phyloP scores from a whole-genome alignment of 495 filamentous ascomycete species.

The Neurospora sp. region DNA sequence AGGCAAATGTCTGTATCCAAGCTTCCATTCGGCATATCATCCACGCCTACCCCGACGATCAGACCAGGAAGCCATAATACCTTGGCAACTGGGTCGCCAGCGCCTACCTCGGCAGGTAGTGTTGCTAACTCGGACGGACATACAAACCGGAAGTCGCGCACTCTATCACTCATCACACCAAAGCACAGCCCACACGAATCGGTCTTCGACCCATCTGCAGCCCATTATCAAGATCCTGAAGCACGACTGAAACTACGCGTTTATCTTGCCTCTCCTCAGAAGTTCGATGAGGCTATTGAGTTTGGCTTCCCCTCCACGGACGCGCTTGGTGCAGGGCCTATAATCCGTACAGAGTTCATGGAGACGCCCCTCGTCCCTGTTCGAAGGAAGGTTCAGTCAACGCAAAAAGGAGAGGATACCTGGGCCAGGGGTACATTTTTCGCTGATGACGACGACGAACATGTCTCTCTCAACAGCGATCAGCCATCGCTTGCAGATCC shows the following conservation, averaged over 20 bases:
- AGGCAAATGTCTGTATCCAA: conserved; percentile 44
- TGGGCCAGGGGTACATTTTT: conserved; percentile 38
- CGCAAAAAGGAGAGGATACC: conserved; percentile 21
- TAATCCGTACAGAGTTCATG: neutral
- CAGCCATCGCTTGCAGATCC: conserved; percentile 40
- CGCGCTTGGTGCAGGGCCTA: conserved; percentile 17
- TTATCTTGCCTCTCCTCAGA: conserved; percentile 85
- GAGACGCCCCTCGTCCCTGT: conserved; percentile 7
- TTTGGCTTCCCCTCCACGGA: conserved; percentile 76
- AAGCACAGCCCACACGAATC: conserved; percentile 38
- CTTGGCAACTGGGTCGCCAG: conserved; percentile 11
- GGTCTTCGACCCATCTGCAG: conserved; percentile 60
- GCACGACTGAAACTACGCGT: conserved; percentile 76
- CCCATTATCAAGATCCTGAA: conserved; percentile 86
- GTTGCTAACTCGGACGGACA: conserved; percentile 19
- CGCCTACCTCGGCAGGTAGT: conserved; percentile 21
- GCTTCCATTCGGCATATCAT: conserved; percentile 44
- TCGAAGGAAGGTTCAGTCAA: conserved; percentile 7
- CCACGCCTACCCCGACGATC: conserved; percentile 19
- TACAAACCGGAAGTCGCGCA: conserved; percentile 36
- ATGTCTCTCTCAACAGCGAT: conserved; percentile 38
- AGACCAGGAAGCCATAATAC: neutral
- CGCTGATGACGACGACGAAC: conserved; percentile 40
- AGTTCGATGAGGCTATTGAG: conserved; percentile 90
- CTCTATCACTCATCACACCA: conserved; percentile 38